A percentile compares a stretch with the other conserved stretches of the same genome.
Conservation (phyloP, 228 moss, liverwort and hornwort genomes). For the Sphagnum fallax region DNA sequence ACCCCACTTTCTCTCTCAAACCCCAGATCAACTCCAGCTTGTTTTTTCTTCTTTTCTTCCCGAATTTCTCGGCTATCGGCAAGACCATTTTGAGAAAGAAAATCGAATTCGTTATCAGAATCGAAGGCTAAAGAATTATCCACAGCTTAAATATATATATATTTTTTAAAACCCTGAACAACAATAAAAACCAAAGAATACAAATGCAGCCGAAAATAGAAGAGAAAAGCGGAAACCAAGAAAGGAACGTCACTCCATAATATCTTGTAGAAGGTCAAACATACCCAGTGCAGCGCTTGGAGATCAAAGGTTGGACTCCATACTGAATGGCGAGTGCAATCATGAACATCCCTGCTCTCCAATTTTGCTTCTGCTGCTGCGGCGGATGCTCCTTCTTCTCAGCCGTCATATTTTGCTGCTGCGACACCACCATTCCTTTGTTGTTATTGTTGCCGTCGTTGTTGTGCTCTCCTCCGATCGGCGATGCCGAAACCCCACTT, state of each 20-base stretch:
- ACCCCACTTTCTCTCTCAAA: not conserved
- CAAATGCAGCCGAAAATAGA: no score
- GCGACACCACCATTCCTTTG: not conserved
- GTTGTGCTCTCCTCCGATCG: not conserved
- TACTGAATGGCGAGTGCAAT: constrained; percentile 74
- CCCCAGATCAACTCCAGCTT: not conserved
- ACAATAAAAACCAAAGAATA: not conserved
- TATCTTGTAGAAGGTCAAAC: not conserved
- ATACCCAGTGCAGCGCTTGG: constrained; percentile 73
- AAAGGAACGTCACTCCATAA: not conserved
- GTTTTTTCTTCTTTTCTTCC: not conserved
- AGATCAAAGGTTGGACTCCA: constrained; percentile 80
- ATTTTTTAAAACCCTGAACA: not conserved
- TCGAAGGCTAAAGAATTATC: not conserved
- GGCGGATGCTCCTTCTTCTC: constrained; percentile 4
- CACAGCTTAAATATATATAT: not conserved
- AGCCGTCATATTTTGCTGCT: not conserved
- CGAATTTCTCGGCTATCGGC: no score
- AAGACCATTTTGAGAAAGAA: no score
- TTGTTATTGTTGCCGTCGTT: not conserved
- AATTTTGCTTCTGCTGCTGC: constrained; percentile 13
- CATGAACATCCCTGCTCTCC: constrained; percentile 65
- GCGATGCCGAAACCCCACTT: not conserved
- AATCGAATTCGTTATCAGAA: no score
- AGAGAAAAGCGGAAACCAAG: not conserved